Percentiles rank a stretch among this genome's conserved stretches.
Conservation (phyloP, 768 basidiomycete species). For the Mycena epipterygia region DNA sequence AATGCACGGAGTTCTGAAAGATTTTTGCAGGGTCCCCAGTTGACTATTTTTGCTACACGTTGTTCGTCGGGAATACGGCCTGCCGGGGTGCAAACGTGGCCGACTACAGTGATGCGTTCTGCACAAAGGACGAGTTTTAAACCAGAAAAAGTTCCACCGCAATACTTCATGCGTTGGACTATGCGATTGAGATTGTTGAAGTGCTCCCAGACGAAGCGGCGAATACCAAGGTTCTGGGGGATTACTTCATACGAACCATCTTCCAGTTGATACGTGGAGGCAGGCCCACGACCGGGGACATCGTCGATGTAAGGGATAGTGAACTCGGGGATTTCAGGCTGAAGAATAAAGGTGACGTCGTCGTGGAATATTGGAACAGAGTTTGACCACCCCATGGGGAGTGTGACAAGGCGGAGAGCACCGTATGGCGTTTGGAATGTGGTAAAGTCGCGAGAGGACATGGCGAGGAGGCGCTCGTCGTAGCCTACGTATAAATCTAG, state of each 20-base stretch:
- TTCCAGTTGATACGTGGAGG: not conserved
- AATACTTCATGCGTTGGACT: conserved; percentile 37
- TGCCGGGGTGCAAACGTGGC: conserved; percentile 51
- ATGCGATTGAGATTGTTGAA: conserved; percentile 50
- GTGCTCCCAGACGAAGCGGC: conserved; percentile 54
- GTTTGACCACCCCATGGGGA: conserved; percentile 51
- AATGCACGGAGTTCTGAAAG: conserved; percentile 41
- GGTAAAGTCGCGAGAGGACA: conserved; percentile 45
- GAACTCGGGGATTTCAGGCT: conserved; percentile 6
- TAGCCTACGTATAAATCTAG: conserved; percentile 44
- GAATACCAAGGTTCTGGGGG: conserved; percentile 43
- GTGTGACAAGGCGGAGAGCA: conserved; percentile 31
- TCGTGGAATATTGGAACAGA: conserved; percentile 11
- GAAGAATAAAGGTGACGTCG: conserved; percentile 9
- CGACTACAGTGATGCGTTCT: conserved; percentile 42
- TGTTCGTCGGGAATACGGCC: conserved; percentile 45
- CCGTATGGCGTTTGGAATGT: conserved; percentile 48
- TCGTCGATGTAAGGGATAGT: conserved; percentile 33
- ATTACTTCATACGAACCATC: conserved; percentile 31
- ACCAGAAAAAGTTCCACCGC: too few species aligned
- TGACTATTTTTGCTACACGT: conserved; percentile 41
- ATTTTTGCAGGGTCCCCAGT: conserved; percentile 35
- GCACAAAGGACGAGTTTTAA: conserved; percentile 25
- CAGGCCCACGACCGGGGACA: conserved; percentile 25
- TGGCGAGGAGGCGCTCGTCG: conserved; percentile 42